A percentile compares a stretch with the other conserved stretches of the same genome.
These are phyloP conservation scores for Elaphomyces granulatus DNA, from an alignment of 495 filamentous ascomycete genomes.

Conservation along the genomic window DNA sequence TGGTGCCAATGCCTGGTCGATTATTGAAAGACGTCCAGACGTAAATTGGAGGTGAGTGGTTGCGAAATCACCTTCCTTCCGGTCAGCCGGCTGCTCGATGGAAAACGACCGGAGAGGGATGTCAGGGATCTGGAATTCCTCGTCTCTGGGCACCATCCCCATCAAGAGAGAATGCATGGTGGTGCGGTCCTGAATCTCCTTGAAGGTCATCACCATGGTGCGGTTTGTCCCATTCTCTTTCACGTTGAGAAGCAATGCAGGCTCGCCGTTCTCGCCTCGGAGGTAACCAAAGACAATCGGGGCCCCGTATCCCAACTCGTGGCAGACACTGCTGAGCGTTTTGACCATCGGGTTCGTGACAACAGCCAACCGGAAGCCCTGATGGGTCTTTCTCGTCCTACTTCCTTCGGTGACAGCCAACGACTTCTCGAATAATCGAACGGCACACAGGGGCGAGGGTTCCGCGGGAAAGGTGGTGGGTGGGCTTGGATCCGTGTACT, in stretches of 20 bases:
- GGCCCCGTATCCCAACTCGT: constrained; percentile 41
- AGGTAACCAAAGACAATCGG: constrained; percentile 62
- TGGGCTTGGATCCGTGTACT: constrained; percentile 57
- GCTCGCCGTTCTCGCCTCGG: constrained; percentile 48
- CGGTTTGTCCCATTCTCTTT: constrained; percentile 48
- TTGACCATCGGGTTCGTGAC: constrained; percentile 63
- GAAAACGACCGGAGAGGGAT: constrained; percentile 44
- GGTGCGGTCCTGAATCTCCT: constrained; percentile 49
- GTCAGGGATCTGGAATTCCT: constrained; percentile 49
- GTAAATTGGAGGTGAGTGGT: constrained; percentile 29
- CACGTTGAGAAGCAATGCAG: constrained; percentile 54
- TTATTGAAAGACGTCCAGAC: constrained; percentile 30
- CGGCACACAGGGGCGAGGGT: constrained; percentile 48
- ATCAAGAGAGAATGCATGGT: constrained; percentile 52
- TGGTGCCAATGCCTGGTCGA: too few species aligned
- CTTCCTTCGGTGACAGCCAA: constrained; percentile 47
- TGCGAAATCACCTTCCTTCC: constrained; percentile 13
- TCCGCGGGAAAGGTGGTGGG: constrained; percentile 58
- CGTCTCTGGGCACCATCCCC: constrained; percentile 43
- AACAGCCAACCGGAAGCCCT: constrained; percentile 60
- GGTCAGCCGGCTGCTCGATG: constrained; percentile 41
- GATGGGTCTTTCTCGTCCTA: constrained; percentile 51
- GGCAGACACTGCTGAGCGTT: constrained; percentile 55
- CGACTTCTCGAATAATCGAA: constrained; percentile 57
- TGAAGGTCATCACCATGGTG: constrained; percentile 60